Conservation (phyloP, 2,329 filamentous ascomycete genomes). For the Emydomyces testavorans region DNA sequence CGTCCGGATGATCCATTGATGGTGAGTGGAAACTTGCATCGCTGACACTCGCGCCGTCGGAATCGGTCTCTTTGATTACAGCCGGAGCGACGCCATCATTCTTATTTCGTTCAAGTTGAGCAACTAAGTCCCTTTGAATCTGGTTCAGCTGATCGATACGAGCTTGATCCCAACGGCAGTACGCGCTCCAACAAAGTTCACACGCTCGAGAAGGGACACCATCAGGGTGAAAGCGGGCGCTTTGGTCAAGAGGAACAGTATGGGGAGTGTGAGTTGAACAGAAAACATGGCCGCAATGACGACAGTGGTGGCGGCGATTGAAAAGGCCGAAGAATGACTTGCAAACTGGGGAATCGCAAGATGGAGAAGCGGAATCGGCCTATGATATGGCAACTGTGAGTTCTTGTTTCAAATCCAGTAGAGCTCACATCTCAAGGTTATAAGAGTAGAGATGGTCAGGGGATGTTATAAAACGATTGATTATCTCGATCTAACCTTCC, state of each 20-base stretch:
- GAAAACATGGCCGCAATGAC: constrained; percentile 55
- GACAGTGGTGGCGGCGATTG: constrained; percentile 54
- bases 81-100: constrained; percentile 9
- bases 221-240: constrained; percentile 51
- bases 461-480: too few relatives aligned
- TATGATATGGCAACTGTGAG: constrained; percentile 21
- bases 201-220: constrained; percentile 47
- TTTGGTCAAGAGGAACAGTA: constrained; percentile 50
- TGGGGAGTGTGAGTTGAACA: constrained; percentile 49
- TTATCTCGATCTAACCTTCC: constrained; percentile 57
- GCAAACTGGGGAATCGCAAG: constrained; percentile 49
- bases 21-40: constrained; percentile 9
- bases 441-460: too few relatives aligned
- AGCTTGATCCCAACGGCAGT: constrained; percentile 44
- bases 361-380: constrained; percentile 47
- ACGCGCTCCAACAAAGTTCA: constrained; percentile 50
- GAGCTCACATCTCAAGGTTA: too few relatives aligned
- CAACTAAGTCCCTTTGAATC: constrained; percentile 32
- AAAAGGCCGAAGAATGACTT: constrained; percentile 49
- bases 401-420: not conserved
- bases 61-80: constrained; percentile 16
- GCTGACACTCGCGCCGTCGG: constrained; percentile 15
- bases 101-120: constrained; percentile 20
- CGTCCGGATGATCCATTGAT: constrained; percentile 24
- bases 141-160: constrained; percentile 42